A percentile compares a stretch with the other conserved stretches of the same genome.
These are phyloP conservation scores for Fusarium sp. DNA, from an alignment of 2,329 filamentous ascomycete genomes.

Conservation along the genomic window DNA sequence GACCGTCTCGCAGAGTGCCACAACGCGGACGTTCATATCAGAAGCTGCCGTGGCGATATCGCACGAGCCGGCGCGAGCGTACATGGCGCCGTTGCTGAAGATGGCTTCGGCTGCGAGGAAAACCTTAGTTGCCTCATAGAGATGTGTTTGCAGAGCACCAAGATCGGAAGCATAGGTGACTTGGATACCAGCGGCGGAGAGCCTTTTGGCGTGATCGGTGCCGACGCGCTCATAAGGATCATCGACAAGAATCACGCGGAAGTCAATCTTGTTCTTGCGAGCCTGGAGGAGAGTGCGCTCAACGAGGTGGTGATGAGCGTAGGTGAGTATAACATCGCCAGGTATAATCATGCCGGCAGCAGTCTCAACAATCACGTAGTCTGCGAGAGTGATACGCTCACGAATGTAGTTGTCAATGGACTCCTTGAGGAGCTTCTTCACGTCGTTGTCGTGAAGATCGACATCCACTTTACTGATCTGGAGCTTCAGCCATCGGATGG, in stretches of 20 bases:
- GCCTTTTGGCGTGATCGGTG: slow-evolving; percentile 70
- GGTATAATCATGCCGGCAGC: slow-evolving; percentile 79
- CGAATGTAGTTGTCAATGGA: slow-evolving; percentile 90
- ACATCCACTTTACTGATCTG: slow-evolving; percentile 91
- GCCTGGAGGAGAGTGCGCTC: slow-evolving; percentile 83
- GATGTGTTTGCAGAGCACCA: slow-evolving; percentile 77
- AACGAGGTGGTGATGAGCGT: slow-evolving; percentile 85
- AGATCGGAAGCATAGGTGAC: slow-evolving; percentile 83
- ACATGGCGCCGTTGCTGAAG: slow-evolving; percentile 93
- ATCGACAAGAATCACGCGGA: slow-evolving; percentile 87
- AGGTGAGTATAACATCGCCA: slow-evolving; percentile 86
- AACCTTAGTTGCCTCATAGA: slow-evolving; percentile 74
- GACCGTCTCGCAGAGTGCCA: slow-evolving; percentile 92
- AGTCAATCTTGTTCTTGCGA: slow-evolving; percentile 73
- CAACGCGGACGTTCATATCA: slow-evolving; percentile 78
- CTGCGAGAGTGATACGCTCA: slow-evolving; percentile 87
- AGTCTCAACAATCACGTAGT: slow-evolving; percentile 82
- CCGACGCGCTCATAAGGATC: slow-evolving; percentile 65
- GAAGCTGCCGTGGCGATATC: slow-evolving; percentile 86
- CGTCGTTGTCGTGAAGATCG: slow-evolving; percentile 80
- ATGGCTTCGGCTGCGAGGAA: slow-evolving; percentile 93
- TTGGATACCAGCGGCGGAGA: slow-evolving; percentile 73
- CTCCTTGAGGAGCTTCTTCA: slow-evolving; percentile 80
- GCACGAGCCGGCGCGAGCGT: slow-evolving; percentile 86
- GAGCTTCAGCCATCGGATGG: slow-evolving; percentile 93